These are phyloP conservation scores for Coemansia furcata DNA, from an alignment of 192 early-diverging fungal genomes.

Conservation along the genomic window DNA sequence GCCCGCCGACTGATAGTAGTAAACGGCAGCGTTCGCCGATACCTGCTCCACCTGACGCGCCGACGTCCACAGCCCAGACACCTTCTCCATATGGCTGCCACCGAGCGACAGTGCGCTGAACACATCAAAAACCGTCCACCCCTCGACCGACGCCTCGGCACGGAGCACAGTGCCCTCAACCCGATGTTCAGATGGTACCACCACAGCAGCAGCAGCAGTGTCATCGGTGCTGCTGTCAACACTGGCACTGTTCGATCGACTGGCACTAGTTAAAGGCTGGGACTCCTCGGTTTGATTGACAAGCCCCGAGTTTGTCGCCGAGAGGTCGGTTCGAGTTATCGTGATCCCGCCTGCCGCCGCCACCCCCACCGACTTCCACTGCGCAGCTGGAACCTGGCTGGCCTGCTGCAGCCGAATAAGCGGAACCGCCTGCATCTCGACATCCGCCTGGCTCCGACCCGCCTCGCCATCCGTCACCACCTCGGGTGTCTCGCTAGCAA, in stretches of 20 bases:
- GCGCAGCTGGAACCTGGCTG: background rate
- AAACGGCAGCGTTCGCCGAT: constrained; percentile 1
- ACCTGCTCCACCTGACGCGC: constrained; percentile 10
- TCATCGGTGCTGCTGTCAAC: background rate
- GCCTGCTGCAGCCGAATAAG: constrained; percentile 18
- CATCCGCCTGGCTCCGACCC: background rate
- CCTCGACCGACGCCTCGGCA: constrained; percentile 27
- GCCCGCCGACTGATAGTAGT: constrained; percentile 9
- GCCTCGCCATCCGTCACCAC: background rate
- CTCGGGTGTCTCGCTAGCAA: constrained; percentile 1
- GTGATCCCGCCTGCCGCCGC: constrained; percentile 14
- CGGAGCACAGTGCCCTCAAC: constrained; percentile 20
- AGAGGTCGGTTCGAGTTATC: constrained; percentile 11
- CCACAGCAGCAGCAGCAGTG: background rate
- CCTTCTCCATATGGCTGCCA: background rate
- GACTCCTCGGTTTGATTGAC: background rate
- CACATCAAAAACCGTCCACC: constrained; percentile 47
- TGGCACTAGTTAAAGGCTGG: background rate
- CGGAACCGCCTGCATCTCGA: constrained; percentile 12
- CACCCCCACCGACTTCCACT: constrained; percentile 23
- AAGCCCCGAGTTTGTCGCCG: background rate
- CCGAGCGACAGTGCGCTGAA: constrained; percentile 17
- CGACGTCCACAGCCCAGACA: constrained; percentile 27
- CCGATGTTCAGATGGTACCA: background rate
- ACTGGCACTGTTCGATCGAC: background rate